A percentile compares a stretch with the other conserved stretches of the same genome.
These are phyloP conservation scores for Amanita jacksonii DNA, from an alignment of 768 basidiomycete species.

Conservation along the genomic window DNA sequence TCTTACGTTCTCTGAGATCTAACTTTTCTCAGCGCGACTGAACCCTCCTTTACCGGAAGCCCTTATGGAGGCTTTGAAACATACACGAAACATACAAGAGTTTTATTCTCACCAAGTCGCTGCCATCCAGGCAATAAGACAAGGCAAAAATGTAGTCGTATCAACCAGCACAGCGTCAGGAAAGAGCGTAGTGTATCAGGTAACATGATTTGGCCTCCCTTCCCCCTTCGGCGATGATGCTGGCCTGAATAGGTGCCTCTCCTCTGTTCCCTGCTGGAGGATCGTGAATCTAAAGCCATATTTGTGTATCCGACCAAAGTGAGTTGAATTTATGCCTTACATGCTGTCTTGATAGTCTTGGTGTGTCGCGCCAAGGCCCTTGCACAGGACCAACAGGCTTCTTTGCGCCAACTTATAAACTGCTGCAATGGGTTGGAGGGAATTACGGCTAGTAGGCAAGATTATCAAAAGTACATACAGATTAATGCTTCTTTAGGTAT, in stretches of 20 bases:
- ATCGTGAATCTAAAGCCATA: constrained; percentile 56
- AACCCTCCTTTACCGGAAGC: constrained; percentile 48
- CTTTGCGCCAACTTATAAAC: constrained; percentile 57
- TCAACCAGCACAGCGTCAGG: constrained; percentile 89
- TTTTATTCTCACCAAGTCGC: constrained; percentile 66
- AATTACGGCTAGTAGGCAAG: constrained; percentile 30
- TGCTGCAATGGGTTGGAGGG: constrained; percentile 54
- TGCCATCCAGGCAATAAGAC: constrained; percentile 55
- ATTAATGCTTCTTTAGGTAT: constrained; percentile 31
- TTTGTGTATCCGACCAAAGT: constrained; percentile 90
- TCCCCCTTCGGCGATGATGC: no score
- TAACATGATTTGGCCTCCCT: no score
- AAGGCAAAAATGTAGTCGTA: constrained; percentile 67
- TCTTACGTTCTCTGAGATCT: not conserved
- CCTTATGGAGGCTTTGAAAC: constrained; percentile 44
- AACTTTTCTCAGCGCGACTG: constrained; percentile 28
- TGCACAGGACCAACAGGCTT: constrained; percentile 77
- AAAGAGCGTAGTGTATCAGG: constrained; percentile 84
- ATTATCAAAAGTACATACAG: not conserved
- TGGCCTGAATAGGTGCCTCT: constrained; percentile 49
- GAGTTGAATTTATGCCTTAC: constrained; percentile 1
- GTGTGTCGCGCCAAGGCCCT: constrained; percentile 44
- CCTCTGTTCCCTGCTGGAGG: constrained; percentile 52
- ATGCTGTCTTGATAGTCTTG: not conserved
- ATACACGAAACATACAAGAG: constrained; percentile 48